These are phyloP conservation scores for Hericium rajendrae DNA, from an alignment of 768 basidiomycete genomes.

Conservation along the genomic window DNA sequence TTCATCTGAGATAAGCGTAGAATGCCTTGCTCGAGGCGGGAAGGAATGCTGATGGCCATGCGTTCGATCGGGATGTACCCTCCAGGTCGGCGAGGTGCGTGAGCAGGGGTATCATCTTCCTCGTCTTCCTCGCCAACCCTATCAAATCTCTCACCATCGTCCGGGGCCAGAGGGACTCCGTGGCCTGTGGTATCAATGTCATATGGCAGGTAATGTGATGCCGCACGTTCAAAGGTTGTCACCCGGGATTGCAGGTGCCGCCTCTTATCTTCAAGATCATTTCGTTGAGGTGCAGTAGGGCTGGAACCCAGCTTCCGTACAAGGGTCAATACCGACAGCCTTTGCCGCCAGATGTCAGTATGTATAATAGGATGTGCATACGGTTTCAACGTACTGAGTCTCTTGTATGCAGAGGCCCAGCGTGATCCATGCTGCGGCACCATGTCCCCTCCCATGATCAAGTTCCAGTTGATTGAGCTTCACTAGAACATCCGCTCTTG, in stretches of 20 bases:
- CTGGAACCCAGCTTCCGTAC: not conserved
- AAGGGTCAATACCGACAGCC: not conserved
- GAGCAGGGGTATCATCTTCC: not conserved
- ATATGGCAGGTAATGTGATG: not conserved
- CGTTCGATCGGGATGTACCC: not conserved
- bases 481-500: not conserved
- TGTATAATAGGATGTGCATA: not conserved
- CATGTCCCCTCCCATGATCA: not conserved
- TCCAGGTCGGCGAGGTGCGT: not conserved
- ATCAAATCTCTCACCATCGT: not conserved
- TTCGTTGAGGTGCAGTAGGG: not conserved
- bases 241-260: not conserved
- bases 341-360: no score
- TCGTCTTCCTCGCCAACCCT: no score
- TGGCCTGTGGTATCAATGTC: not conserved
- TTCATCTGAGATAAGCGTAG: not conserved
- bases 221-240: not conserved
- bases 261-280: not conserved
- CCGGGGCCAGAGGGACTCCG: not conserved
- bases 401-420: not conserved
- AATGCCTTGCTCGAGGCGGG: not conserved
- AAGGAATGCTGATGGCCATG: not conserved
- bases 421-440: not conserved
- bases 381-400: not conserved
- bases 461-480: not conserved